phyloP scores from a whole-genome alignment of 768 basidiomycete genomes.

The Termitomyces eurrhizus region DNA sequence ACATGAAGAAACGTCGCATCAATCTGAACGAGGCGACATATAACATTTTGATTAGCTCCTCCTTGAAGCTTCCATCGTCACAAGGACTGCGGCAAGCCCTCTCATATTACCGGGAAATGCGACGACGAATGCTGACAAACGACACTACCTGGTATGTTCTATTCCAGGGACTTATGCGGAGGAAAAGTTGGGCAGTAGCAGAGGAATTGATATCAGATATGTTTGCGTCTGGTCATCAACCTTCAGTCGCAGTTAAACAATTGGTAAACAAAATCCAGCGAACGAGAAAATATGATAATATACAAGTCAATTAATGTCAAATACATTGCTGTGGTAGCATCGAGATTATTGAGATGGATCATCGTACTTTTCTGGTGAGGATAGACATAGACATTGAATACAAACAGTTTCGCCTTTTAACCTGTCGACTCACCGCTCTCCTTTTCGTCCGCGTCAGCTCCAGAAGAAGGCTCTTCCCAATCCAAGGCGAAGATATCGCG shows the following conservation, averaged over 20 bases:
- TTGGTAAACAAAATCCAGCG: constrained; percentile 47
- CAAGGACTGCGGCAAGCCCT: constrained; percentile 55
- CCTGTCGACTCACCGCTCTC: neutral
- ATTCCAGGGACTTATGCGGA: constrained; percentile 56
- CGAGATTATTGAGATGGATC: neutral
- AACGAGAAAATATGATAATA: constrained; percentile 2
- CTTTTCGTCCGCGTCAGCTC: constrained; percentile 20
- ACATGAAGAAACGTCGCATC: constrained; percentile 57
- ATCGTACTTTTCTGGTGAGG: neutral
- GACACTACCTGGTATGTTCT: constrained; percentile 78
- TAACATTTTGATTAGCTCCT: constrained; percentile 72
- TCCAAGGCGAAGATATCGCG: constrained; percentile 66
- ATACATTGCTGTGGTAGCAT: neutral
- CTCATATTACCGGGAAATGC: constrained; percentile 60
- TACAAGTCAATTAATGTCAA: neutral
- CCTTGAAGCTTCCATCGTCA: constrained; percentile 47
- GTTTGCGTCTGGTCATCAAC: constrained; percentile 39
- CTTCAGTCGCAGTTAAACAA: constrained; percentile 39
- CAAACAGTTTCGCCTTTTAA: neutral
- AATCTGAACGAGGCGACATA: constrained; percentile 62
- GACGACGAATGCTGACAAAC: constrained; percentile 36
- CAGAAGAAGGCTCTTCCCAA: constrained; percentile 62
- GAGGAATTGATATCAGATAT: constrained; percentile 61
- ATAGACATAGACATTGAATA: neutral
- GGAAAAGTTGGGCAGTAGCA: constrained; percentile 59